Evolutionary conservation across 768 basidiomycete species (phyloP).

Genomic region (Tricholomella constricta): DNA sequence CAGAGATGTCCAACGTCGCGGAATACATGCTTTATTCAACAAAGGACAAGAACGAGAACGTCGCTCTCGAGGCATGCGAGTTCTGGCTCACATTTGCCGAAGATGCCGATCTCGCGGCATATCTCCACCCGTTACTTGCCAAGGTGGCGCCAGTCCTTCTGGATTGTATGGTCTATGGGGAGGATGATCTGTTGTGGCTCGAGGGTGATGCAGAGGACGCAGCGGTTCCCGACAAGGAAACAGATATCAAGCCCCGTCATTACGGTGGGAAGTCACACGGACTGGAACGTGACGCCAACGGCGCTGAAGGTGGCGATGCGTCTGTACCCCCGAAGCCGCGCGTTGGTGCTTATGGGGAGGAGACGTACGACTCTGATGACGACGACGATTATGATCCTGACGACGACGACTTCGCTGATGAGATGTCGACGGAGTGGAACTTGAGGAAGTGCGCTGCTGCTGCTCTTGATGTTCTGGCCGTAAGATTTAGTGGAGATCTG

Average conservation of each 20-base stretch:
- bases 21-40: conserved; percentile 99
- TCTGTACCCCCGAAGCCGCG: conserved; percentile 40
- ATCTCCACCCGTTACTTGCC: conserved; percentile 83
- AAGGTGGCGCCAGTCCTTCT: conserved; percentile 94
- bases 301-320: conserved; percentile 37
- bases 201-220: conserved; percentile 92
- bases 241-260: conserved; percentile 95
- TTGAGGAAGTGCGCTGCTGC: conserved; percentile 97
- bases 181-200: conserved; percentile 93
- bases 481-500: conserved; percentile 88
- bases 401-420: conserved; percentile 93
- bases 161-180: conserved; percentile 96
- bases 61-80: conserved; percentile 97
- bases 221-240: conserved; percentile 87
- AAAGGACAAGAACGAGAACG: conserved; percentile 95
- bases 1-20: conserved; percentile 92
- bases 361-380: conserved; percentile 81
- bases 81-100: conserved; percentile 99
- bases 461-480: conserved; percentile 94
- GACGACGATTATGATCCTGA: conserved; percentile 88
- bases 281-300: conserved; percentile 67
- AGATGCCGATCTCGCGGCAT: conserved; percentile 82
- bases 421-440: conserved; percentile 98
- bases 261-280: conserved; percentile 87
- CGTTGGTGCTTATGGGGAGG: conserved; percentile 75